phyloP scores from a whole-genome alignment of 176 grass and related monocot species.

The Paspalum notatum region DNA sequence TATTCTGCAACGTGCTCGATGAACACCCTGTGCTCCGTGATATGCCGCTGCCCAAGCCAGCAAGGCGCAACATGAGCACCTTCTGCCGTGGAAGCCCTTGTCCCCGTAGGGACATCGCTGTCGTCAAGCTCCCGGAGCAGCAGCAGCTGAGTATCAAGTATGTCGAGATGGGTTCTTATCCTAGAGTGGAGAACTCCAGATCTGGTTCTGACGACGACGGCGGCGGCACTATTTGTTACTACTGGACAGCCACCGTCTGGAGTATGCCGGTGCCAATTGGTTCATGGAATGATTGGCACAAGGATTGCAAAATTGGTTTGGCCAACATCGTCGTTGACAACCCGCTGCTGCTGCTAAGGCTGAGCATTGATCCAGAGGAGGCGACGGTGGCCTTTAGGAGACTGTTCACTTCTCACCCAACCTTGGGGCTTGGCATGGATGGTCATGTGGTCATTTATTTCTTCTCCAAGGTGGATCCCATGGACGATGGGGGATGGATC shows the following conservation, averaged over 20 bases:
- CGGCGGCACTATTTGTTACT: neutral
- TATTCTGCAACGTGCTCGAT: conserved; percentile 19
- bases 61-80: neutral
- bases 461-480: neutral
- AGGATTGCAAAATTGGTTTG: neutral
- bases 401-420: neutral
- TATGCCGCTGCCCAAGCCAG: conserved; percentile 12
- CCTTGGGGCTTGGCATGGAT: neutral
- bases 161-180: neutral
- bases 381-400: neutral
- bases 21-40: neutral
- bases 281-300: neutral
- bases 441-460: neutral
- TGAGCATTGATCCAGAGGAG: neutral
- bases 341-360: neutral
- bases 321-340: neutral
- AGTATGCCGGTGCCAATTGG: neutral
- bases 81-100: neutral
- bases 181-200: neutral
- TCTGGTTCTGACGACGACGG: neutral
- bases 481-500: neutral
- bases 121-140: neutral
- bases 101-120: neutral
- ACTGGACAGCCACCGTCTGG: conserved; percentile 9
- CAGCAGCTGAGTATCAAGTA: neutral